Evolutionary conservation across 805 yeast genomes (phyloP), one percentile per base, ranked within the genome.

Genomic region (Wickerhamiella musiphila): DNA sequence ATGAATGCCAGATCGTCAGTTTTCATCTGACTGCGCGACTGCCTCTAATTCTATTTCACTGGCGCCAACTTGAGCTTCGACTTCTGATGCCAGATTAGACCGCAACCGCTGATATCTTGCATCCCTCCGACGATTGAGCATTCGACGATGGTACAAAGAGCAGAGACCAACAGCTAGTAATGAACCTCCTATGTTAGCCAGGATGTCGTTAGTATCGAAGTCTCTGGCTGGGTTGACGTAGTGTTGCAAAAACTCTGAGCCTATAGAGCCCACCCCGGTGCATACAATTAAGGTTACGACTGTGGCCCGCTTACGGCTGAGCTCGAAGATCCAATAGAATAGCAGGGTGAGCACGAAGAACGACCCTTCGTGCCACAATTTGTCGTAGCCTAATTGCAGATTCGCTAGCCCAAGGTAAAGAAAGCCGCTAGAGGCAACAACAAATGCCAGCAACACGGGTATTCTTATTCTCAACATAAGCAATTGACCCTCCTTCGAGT

Each of bases 271-370:
- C 7, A 45, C 22, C 7, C 44, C 26, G 17, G 54, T 41, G 33
- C 61, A 55, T 4, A 50, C 54, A 11, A 49, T 28, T 10, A 53
- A 22, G 4, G 63, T 53, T 13, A 53, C 34, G 20, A 56, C 46
- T 28, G 53, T 46, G 12, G 55, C 46, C 14, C 61, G 45, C 29
- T 52, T 47, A 9, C 64, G 46, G 4, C 56, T 38, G 6, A 56
- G 39, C 34, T 59, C 65, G 5, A 59, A 35, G 15, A 56, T 44
- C 65, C 65, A 59, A 49, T 60, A 59, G 36, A 60, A 56, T n/a
- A 45, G 38, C 15, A 53, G 33, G 6, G 60, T 49, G 13, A 59
- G 39, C 15, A 53, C 28, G 31, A 60, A 56, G 37, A 59, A 59
- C 16, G 54, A 48, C 6, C 40, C 34, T 18, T 51, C 51, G 30